Percentiles rank a stretch among this genome's conserved stretches.
These are phyloP conservation scores for Aspergillus luchuensis DNA, from an alignment of 2,329 filamentous ascomycete species.

Conservation along the genomic window DNA sequence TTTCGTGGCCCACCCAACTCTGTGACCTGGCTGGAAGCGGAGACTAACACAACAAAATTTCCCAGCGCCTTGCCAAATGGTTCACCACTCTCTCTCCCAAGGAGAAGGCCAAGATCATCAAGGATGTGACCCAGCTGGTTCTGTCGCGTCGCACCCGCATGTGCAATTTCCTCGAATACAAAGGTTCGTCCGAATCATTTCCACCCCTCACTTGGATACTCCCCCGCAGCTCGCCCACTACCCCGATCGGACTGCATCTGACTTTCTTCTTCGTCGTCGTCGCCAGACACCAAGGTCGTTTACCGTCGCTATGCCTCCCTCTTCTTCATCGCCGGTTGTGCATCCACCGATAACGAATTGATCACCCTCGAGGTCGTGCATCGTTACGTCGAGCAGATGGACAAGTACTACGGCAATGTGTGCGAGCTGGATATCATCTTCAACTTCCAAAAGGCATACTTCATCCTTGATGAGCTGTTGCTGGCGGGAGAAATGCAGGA, in stretches of 20 bases:
- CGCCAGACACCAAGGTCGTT: slow-evolving; percentile 90
- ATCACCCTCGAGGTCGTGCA: slow-evolving; percentile 99
- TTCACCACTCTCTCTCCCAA: slow-evolving; percentile 96
- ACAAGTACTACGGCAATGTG: slow-evolving; percentile 99
- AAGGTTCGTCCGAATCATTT: slow-evolving; percentile 61
- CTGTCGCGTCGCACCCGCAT: slow-evolving; percentile 94
- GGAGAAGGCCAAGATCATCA: slow-evolving; percentile 99
- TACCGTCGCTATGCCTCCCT: slow-evolving; percentile 98
- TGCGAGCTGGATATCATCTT: slow-evolving; percentile 99
- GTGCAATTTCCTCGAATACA: slow-evolving; percentile 99
- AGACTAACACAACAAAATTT: slow-evolving; percentile 32
- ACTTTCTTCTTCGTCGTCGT: slow-evolving; percentile 15
- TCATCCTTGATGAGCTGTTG: slow-evolving; percentile 94
- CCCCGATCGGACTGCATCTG: neutral
- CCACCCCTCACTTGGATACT: neutral
- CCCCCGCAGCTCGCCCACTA: slow-evolving; percentile 8
- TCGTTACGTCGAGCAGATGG: slow-evolving; percentile 99
- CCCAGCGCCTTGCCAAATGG: slow-evolving; percentile 96
- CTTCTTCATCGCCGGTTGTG: slow-evolving; percentile 98
- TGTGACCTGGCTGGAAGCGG: slow-evolving; percentile 25
- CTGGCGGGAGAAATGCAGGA: slow-evolving; percentile 97
- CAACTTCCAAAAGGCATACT: slow-evolving; percentile 99
- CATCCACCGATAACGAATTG: slow-evolving; percentile 96
- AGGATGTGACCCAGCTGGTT: slow-evolving; percentile 97
- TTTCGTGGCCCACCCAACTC: slow-evolving; percentile 44